These are phyloP conservation scores for Chaetomium sp. DNA, from an alignment of 2,329 filamentous ascomycete species.

Conservation along the genomic window DNA sequence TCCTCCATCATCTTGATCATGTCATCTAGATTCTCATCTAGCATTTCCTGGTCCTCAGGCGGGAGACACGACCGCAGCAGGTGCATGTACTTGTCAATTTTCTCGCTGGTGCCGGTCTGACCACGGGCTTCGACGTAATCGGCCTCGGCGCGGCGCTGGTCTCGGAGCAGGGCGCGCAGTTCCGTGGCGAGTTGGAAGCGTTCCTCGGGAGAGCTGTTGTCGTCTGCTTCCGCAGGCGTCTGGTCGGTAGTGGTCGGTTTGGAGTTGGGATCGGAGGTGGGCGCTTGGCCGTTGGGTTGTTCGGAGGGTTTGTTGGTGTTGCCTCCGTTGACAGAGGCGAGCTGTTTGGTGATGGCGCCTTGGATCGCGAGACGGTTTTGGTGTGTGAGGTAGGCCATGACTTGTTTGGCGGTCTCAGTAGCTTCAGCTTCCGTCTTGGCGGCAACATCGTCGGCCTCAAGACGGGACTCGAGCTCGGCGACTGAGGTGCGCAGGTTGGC, in stretches of 20 bases:
- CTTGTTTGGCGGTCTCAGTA: constrained; percentile 36
- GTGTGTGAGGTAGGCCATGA: constrained; percentile 33
- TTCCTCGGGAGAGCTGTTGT: constrained; percentile 42
- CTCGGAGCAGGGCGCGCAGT: constrained; percentile 49
- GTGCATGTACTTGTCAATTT: constrained; percentile 65
- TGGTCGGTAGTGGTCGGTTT: constrained; percentile 33
- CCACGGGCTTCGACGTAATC: constrained; percentile 65
- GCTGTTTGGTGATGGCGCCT: constrained; percentile 44
- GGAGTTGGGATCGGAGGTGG: constrained; percentile 36
- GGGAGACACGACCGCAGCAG: constrained; percentile 64
- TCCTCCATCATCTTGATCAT: constrained; percentile 59
- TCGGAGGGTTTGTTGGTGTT: constrained; percentile 36
- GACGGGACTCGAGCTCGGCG: constrained; percentile 46
- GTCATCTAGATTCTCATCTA: constrained; percentile 58
- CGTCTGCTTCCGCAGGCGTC: constrained; percentile 10
- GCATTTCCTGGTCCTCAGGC: constrained; percentile 57
- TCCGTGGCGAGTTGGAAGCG: constrained; percentile 52
- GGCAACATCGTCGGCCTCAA: constrained; percentile 50
- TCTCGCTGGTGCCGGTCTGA: constrained; percentile 64
- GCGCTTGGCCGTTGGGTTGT: constrained; percentile 34
- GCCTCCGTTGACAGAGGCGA: constrained; percentile 45
- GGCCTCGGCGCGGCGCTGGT: constrained; percentile 55
- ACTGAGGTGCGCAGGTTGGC: constrained; percentile 54
- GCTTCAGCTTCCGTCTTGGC: constrained; percentile 46
- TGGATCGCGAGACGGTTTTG: constrained; percentile 49